phyloP scores from a whole-genome alignment of 2,329 filamentous ascomycete species.

The Cladophialophora yegresii region DNA sequence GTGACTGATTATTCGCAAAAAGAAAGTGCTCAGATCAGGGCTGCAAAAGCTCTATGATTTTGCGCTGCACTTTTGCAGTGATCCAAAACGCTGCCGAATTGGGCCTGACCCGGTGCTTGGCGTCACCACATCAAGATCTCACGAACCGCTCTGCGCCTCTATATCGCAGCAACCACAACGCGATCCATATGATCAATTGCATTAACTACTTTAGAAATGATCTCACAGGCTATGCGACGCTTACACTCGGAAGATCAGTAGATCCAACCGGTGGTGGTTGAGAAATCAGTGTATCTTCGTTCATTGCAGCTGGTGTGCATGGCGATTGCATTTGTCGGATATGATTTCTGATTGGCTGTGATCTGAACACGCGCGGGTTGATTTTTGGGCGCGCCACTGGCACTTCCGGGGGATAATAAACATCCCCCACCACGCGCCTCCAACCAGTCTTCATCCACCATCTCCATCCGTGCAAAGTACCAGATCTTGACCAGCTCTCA shows the following conservation, averaged over 20 bases:
- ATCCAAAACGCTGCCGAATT: constrained; percentile 31
- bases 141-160: neutral
- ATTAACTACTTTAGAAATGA: constrained; percentile 22
- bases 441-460: constrained; percentile 25
- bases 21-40: constrained; percentile 32
- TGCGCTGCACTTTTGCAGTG: constrained; percentile 24
- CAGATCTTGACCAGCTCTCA: constrained; percentile 19
- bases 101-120: constrained; percentile 29
- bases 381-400: constrained; percentile 24
- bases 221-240: neutral
- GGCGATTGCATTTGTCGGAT: constrained; percentile 36
- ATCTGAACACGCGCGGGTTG: constrained; percentile 30
- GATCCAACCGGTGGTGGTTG: constrained; percentile 16
- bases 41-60: constrained; percentile 19
- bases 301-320: constrained; percentile 1
- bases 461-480: constrained; percentile 23
- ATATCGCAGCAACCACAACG: constrained; percentile 11
- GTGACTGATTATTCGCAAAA: constrained; percentile 20
- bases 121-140: constrained; percentile 33
- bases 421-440: constrained; percentile 25
- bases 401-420: constrained; percentile 31
- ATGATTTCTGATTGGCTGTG: constrained; percentile 37
- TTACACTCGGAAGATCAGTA: constrained; percentile 22
- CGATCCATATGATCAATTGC: constrained; percentile 22
- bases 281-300: constrained; percentile 28